phyloP scores from a whole-genome alignment of 768 basidiomycete genomes.

The Boletus edulis region DNA sequence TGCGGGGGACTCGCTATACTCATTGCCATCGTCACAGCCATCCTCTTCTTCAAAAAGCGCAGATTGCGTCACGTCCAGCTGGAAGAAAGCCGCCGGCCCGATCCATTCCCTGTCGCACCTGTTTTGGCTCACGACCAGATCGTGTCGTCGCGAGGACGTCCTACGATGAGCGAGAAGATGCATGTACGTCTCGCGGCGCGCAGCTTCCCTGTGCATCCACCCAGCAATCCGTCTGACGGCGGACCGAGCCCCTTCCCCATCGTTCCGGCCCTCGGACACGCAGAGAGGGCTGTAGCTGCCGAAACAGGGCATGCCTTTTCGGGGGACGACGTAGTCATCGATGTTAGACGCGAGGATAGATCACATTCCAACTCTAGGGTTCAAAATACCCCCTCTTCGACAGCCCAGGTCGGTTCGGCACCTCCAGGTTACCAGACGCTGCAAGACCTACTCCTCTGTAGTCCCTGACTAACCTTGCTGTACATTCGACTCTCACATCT shows the following conservation, averaged over 20 bases:
- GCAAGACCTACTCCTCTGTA: neutral
- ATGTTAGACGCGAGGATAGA: neutral
- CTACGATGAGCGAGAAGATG: neutral
- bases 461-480: too few relatives aligned
- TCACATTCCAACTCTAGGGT: neutral
- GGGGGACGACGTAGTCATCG: neutral
- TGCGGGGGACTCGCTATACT: conserved; percentile 6
- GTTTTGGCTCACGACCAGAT: neutral
- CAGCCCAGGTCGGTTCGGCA: neutral
- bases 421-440: conserved; percentile 1
- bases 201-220: neutral
- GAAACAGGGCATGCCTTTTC: neutral
- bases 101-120: conserved; percentile 1
- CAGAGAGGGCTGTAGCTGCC: neutral
- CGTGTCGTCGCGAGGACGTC: neutral
- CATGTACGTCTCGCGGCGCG: neutral
- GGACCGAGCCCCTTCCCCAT: neutral
- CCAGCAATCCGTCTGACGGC: neutral
- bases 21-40: neutral
- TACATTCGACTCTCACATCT: too few relatives aligned
- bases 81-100: neutral
- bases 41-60: conserved; percentile 7
- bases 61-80: neutral
- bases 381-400: neutral
- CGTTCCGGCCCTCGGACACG: neutral